Base-by-base conservation (phyloP, 2,329 filamentous ascomycete genomes). In the Colletotrichum tamarilloi region DNA sequence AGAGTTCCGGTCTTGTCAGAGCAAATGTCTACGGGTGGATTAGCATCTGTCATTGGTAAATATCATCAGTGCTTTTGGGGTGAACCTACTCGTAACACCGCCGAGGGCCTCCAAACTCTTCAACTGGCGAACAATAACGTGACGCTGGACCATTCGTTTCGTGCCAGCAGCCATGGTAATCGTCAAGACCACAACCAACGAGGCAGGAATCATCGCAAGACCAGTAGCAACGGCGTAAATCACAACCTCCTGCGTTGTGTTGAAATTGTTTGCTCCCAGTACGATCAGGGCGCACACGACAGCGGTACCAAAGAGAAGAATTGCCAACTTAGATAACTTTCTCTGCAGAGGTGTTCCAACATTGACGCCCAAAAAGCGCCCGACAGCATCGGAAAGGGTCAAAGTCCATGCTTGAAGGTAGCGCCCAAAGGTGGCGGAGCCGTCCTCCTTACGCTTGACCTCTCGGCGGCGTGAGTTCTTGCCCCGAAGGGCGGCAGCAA, bases 311-410 rank as follows among this genome's bases (percentile, higher is more conserved):
- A 94, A 93, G 2, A 94, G 87, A 2, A 92, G 81, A 30, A 93
- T 87, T 6, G 92, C 92, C 69, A 94, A 88, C 80, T 92, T 92
- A 77, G 90, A 92, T 60, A 94, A 83, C 79, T 92, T 93, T 76
- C 88, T 89, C 80, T 93, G 92, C 38, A 94, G 84, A 1, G 92
- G 92, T 14, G 92, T 94, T 52, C 92, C 92, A 38, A 90, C 82
- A 52, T 81, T 83, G 72, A 85, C 79, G 60, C 84, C 88, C 64
- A 89, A 87, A 78, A 89, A 85, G 74, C 85, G 81, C 24, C 84
- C 84, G 60, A 82, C 76, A 22, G 81, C 81, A 66, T 82, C 79
- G 8, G 77, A 78, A 7, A 79, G 75, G 6, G 84, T 85, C 42
- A 85, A 75, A 0, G 78, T 77, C 81, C 81, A 84, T 1, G 83